Conservation (phyloP, 352 stramenopile species). For the Saprolegnia diclina region DNA sequence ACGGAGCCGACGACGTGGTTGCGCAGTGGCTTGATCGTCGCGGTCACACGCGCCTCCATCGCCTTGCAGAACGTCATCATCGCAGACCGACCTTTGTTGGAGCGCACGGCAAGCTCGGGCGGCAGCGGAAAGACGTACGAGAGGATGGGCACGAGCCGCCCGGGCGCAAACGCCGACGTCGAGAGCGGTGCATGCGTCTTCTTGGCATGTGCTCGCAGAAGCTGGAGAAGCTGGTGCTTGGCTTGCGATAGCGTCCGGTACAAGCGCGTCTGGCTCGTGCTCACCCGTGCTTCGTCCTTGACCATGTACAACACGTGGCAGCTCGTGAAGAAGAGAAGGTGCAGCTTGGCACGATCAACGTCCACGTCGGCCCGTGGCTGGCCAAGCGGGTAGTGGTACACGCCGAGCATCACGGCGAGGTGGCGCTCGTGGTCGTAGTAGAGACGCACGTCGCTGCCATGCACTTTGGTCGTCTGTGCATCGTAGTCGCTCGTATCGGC, state of each 20-base stretch:
- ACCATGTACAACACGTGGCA: conserved; percentile 18
- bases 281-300: conserved; percentile 16
- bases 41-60: conserved; percentile 1
- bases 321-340: conserved; percentile 16
- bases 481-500: not conserved
- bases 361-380: not conserved
- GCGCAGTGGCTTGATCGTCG: conserved; percentile 13
- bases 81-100: not conserved
- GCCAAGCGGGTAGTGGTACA: not conserved
- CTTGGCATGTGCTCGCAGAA: not conserved
- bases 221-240: conserved; percentile 11
- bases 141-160: conserved; percentile 5
- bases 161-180: conserved; percentile 6
- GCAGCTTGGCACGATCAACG: conserved; percentile 1
- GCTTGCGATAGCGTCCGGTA: conserved; percentile 8
- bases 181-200: not conserved
- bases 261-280: conserved; percentile 5
- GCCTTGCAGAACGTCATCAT: conserved; percentile 22
- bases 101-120: not conserved
- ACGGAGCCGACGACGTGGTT: not conserved
- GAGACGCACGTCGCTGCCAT: not conserved
- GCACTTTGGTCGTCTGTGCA: not conserved
- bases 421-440: conserved; percentile 11
- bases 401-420: conserved; percentile 4
- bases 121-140: conserved; percentile 8